phyloP scores from a whole-genome alignment of 78 protist species.

The Dictyostelium discoideum region DNA sequence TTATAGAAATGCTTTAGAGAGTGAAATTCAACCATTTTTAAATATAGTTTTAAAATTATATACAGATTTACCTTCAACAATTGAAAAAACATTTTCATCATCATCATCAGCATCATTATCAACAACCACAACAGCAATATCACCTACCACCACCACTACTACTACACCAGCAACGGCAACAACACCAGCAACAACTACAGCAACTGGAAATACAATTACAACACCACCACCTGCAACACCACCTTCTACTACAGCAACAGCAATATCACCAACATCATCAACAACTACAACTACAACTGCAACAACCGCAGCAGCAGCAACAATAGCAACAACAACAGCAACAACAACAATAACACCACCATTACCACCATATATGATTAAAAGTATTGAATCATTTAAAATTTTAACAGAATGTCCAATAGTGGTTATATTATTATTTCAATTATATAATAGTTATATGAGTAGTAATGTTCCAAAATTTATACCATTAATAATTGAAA shows the following conservation, averaged over 20 bases:
- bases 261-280: slow-evolving; percentile 13
- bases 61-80: slow-evolving; percentile 66
- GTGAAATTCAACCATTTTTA: slow-evolving; percentile 88
- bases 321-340: background rate
- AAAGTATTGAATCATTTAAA: slow-evolving; percentile 74
- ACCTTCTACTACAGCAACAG: background rate
- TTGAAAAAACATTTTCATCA: slow-evolving; percentile 28
- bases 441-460: slow-evolving; percentile 82
- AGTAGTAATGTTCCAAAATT: slow-evolving; percentile 67
- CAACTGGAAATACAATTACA: background rate
- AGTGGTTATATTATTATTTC: slow-evolving; percentile 93
- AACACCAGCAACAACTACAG: background rate
- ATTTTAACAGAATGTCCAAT: slow-evolving; percentile 96
- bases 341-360: background rate
- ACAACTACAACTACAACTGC: slow-evolving; percentile 44
- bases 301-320: background rate
- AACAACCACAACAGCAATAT: background rate
- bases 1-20: slow-evolving; percentile 80
- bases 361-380: slow-evolving; percentile 22
- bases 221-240: background rate
- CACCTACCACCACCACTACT: background rate
- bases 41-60: slow-evolving; percentile 84
- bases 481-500: slow-evolving; percentile 85
- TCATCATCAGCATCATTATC: background rate
- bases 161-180: background rate